Evolutionary conservation across 2,329 filamentous ascomycete genomes (phyloP), one percentile per base, ranked within the genome.

Genomic region (Paracoccidioides brasiliensis): DNA sequence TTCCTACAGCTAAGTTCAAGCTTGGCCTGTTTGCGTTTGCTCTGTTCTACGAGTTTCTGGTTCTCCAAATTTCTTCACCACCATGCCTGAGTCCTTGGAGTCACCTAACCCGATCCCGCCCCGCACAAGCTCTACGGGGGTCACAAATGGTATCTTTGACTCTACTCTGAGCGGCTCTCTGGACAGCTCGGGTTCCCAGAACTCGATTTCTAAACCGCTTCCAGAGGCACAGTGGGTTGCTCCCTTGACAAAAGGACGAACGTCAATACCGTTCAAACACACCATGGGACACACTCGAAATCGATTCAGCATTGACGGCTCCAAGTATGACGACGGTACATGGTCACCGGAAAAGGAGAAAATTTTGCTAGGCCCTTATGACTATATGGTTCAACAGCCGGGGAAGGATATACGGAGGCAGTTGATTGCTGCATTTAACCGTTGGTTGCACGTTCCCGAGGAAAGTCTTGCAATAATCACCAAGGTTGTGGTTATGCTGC

Each of bases 291-390:
- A 71, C 51, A 63, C 60, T 14, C 67, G 67, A 46, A 72, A 69
- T 57, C 65, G 62, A 46, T 71, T 70, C 40, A 72, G 66, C 55
- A 61, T 70, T 30, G 69, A 72, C 51, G 70, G 68, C 40, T 68
- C 69, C 14, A 70, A 71, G 56, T 66, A 69, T 55, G 68, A 64
- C 46, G 67, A 71, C 58, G 67, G 67, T 4, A 52, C 37, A 48
- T 93, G 88, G 88, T 82, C 80, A 5, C 70, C 76, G 1, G 80
- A 86, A 64, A 91, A 93, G 74, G 87, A 93, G 69, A 81, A 81
- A 68, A 83, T 91, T 58, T 74, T 94, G 54, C 75, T 84, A 50
- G 88, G 84, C 0, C 89, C 89, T 0, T 95, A 83, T 64, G 84
- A 91, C 66, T 94, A 95, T 69, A 78, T 93, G 59, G 80, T 83